These are phyloP conservation scores for Chytriomyces sp. DNA, from an alignment of 192 early-diverging fungal species.

Conservation along the genomic window DNA sequence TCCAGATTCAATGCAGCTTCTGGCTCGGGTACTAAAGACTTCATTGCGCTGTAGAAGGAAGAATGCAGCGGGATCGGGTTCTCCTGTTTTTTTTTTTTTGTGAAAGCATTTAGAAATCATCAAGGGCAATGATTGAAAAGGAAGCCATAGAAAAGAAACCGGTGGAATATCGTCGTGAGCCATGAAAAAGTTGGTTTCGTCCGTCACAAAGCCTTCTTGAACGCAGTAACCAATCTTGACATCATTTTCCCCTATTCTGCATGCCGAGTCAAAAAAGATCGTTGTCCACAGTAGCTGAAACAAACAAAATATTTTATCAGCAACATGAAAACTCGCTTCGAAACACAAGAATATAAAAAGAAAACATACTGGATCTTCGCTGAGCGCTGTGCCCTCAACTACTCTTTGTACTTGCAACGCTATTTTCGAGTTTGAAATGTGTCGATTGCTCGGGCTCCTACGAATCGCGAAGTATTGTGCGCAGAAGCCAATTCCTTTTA, in stretches of 20 bases:
- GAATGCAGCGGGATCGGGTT: slow-evolving; percentile 11
- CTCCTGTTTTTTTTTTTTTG: too few species aligned
- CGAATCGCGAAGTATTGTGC: slow-evolving; percentile 30
- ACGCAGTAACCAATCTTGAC: slow-evolving; percentile 38
- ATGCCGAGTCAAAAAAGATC: slow-evolving; percentile 29
- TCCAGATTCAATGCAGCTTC: slow-evolving; percentile 5
- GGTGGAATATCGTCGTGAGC: slow-evolving; percentile 16
- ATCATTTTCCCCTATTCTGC: slow-evolving; percentile 36
- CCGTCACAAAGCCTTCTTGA: slow-evolving; percentile 40
- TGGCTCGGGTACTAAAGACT: slow-evolving; percentile 3
- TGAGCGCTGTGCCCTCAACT: background rate
- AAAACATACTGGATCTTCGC: slow-evolving; percentile 15
- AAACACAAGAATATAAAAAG: too few species aligned
- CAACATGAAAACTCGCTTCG: too few species aligned
- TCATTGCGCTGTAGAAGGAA: slow-evolving; percentile 3
- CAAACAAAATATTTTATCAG: too few species aligned
- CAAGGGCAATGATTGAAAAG: too few species aligned
- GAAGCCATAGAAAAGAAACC: too few species aligned
- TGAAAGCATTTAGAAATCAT: too few species aligned
- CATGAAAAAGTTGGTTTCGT: slow-evolving; percentile 44
- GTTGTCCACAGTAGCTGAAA: slow-evolving; percentile 28
- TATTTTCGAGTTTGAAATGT: slow-evolving; percentile 45
- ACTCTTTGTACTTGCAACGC: slow-evolving; percentile 39
- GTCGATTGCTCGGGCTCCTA: slow-evolving; percentile 42
- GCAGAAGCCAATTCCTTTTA: slow-evolving; percentile 49